Evolutionary conservation across 169 alveolate species (phyloP), one percentile per base, ranked within the genome.

Genomic region (Plasmodium inui): DNA sequence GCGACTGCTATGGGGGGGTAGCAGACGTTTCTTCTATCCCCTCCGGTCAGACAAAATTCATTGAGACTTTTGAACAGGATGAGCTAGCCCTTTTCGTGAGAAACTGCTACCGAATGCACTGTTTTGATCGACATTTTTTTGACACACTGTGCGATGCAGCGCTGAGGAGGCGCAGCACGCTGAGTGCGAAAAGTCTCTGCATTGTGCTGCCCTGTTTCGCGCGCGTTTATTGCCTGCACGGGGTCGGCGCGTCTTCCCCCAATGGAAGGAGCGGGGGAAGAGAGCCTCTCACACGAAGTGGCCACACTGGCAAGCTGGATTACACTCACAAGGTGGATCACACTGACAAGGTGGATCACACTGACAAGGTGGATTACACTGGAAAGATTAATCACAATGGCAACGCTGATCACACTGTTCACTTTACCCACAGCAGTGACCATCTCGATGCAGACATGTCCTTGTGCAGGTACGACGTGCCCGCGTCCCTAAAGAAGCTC

Each of bases 81-180:
- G 82, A 91, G 30, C 61, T 91, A 81, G 82, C 92, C 17, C 53
- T 70, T 37, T 91, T 91, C 55, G 46, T 82, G 26, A 91, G 92
- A 55, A 91, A 72, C 61, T 91, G 95, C 34, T 91, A 91, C 61
- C 46, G 95, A 57, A 81, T 91, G 95, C 95, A 91, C 57, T 91
- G 95, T 26, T 91, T 91, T 71, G 95, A 91, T 61, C 71, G 32
- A 50, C 14, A 12, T n/a, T 91, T 91, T 71, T 91, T 91, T 82
- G 92, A 91, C 74, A 70, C 83, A 41, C 39, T 91, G 55, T 91
- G 95, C 37, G 92, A 91, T 12, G 19, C n/a, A 50, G 39, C 61
- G 19, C 26, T 41, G 32, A 91, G 74, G 74, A 80, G 57, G 83
- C 39, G 22, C 19, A 46, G 30, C 4, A 19, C 55, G 22, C 41